Percentiles rank a stretch among this genome's conserved stretches.
Conservation (phyloP, 768 basidiomycete genomes). For the Pleurotus sapidus region DNA sequence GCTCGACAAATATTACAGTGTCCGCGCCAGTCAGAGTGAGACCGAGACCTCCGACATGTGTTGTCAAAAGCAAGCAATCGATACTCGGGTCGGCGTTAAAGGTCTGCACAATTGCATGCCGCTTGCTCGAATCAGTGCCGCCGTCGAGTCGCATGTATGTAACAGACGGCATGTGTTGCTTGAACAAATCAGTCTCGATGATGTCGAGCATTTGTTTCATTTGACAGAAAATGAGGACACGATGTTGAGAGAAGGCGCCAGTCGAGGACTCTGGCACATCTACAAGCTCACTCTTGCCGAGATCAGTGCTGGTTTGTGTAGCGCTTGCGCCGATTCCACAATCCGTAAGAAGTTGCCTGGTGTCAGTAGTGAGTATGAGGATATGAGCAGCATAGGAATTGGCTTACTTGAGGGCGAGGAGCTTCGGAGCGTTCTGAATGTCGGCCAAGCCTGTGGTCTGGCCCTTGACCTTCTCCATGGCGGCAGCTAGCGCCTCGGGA, state of each 20-base stretch:
- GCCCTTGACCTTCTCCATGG: constrained; percentile 53
- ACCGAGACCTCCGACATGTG: constrained; percentile 95
- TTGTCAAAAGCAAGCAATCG: constrained; percentile 92
- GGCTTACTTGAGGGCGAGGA: constrained; percentile 82
- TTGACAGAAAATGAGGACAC: constrained; percentile 99
- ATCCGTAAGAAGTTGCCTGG: constrained; percentile 83
- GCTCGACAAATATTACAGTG: constrained; percentile 98
- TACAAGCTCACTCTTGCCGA: constrained; percentile 64
- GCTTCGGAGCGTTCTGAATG: constrained; percentile 90
- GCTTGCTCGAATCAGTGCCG: constrained; percentile 86
- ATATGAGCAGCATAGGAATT: not conserved
- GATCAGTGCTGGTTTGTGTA: constrained; percentile 40
- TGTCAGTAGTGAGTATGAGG: constrained; percentile 1
- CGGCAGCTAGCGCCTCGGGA: constrained; percentile 50
- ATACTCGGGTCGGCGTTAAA: constrained; percentile 98
- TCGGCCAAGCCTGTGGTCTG: constrained; percentile 56
- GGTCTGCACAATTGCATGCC: constrained; percentile 95
- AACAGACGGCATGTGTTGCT: constrained; percentile 87
- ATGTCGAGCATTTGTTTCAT: constrained; percentile 99
- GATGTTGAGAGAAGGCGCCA: constrained; percentile 84
- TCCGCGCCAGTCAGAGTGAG: constrained; percentile 97
- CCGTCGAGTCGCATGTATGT: constrained; percentile 99
- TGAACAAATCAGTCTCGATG: constrained; percentile 93
- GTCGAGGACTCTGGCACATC: constrained; percentile 55
- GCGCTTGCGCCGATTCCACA: constrained; percentile 80